Evolutionary conservation across 1,139 yeast genomes (phyloP), one percentile per base, ranked within the genome.

Genomic region (Suhomyces terraborum): DNA sequence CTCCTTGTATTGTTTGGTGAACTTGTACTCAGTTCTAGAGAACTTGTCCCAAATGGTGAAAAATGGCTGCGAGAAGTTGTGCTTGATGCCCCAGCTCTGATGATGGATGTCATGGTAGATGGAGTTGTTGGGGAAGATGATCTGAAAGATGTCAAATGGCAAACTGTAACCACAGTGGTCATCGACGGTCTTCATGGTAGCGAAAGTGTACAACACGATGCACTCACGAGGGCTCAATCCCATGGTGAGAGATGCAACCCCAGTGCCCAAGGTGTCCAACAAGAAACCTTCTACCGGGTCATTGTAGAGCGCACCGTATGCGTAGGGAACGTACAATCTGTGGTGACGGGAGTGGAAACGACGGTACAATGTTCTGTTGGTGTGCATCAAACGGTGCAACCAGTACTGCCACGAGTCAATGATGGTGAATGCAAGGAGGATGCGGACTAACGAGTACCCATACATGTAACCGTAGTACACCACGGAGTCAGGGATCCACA

Each of bases 71-170:
- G 95, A 84, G 58, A 83, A 93, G 67, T 93, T 93, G 48, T 84
- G 83, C 69, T 88, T 89, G 66, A 93, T 84, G 24, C 98, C 98
- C 77, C 94, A 93, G 54, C 80, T 80, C 69, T 93, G 98, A 66
- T 93, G 98, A 61, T 93, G 98, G 53, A 93, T 89, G 65, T 93
- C 98, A 60, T 93, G 98, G 63, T 89, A 93, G 28, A 89, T 85
- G 9, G 98, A 88, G 58, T 93, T 91, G 67, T 93, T 93, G 47
- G 98, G 98, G 75, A 93, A 93, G 12, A 91, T 43, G 31, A 80
- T 60, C 68, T 93, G 98, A 72, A 93, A 86, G 24, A 91, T 81
- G 62, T 93, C 98, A 62, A 69, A 86, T 13, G 98, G 98, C 45
- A 93, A 69, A 35, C 89, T 81, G 64, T 91, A 93, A 14, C 98